phyloP scores from a whole-genome alignment of 1,284 basidiomycete species.

The Hemileia vastatrix region DNA sequence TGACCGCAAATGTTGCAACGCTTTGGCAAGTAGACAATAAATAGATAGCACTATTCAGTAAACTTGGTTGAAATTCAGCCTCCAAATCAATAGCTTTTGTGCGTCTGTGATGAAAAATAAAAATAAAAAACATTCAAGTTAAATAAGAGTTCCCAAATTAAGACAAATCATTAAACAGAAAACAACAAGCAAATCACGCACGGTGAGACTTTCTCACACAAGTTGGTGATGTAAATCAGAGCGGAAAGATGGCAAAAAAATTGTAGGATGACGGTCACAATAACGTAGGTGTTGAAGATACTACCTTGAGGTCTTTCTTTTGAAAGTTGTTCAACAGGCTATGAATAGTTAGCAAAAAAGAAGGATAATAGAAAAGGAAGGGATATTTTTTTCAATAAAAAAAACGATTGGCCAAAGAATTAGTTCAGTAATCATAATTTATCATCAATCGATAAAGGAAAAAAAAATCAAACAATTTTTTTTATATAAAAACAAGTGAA shows the following conservation, averaged over 20 bases:
- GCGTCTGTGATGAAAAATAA: slow-evolving; percentile 50
- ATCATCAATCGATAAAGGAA: too few relatives aligned
- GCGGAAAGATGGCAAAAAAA: slow-evolving; percentile 82
- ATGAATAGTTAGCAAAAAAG: not conserved
- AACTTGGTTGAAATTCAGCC: slow-evolving; percentile 82
- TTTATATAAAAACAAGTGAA: not conserved
- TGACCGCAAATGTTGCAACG: slow-evolving; percentile 91
- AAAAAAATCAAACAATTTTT: too few relatives aligned
- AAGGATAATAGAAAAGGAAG: not conserved
- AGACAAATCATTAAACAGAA: not conserved
- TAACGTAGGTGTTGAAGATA: slow-evolving; percentile 89
- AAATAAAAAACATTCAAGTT: not conserved
- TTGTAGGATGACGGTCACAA: slow-evolving; percentile 77
- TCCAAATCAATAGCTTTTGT: slow-evolving; percentile 67
- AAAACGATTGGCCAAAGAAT: not conserved
- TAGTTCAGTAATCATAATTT: not conserved
- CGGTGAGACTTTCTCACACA: slow-evolving; percentile 68
- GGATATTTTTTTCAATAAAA: not conserved
- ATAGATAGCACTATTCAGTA: slow-evolving; percentile 90
- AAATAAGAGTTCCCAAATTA: not conserved
- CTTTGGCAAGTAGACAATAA: slow-evolving; percentile 64
- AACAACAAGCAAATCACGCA: slow-evolving; percentile 47
- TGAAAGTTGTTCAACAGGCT: slow-evolving; percentile 85
- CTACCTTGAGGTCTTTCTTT: slow-evolving; percentile 81
- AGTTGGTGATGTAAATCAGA: slow-evolving; percentile 77